phyloP scores from a whole-genome alignment of 331 rosid species.

The Spiraea crenata region DNA sequence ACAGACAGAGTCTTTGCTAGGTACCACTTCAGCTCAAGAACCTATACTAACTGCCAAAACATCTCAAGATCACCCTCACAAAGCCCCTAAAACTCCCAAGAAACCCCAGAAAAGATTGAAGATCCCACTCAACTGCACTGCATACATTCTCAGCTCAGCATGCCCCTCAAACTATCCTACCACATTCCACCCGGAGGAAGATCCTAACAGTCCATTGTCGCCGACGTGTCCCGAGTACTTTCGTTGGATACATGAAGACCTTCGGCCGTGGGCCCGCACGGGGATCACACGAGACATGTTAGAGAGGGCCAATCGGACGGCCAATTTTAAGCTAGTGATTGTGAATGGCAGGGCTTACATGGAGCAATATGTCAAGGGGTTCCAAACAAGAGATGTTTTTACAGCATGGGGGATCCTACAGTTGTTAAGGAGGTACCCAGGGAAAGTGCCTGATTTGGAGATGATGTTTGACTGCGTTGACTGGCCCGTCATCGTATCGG shows the following conservation, averaged over 20 bases:
- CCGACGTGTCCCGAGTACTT: slow-evolving; percentile 72
- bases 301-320: slow-evolving; percentile 43
- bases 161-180: slow-evolving; percentile 48
- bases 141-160: slow-evolving; percentile 28
- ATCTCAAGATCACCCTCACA: neutral
- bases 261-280: slow-evolving; percentile 70
- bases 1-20: slow-evolving; percentile 15
- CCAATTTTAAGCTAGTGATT: slow-evolving; percentile 58
- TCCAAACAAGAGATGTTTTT: slow-evolving; percentile 71
- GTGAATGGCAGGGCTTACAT: slow-evolving; percentile 66
- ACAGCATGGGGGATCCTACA: slow-evolving; percentile 83
- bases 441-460: slow-evolving; percentile 75
- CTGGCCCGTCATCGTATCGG: slow-evolving; percentile 49
- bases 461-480: slow-evolving; percentile 89
- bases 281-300: slow-evolving; percentile 67
- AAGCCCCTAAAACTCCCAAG: neutral
- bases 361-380: slow-evolving; percentile 49
- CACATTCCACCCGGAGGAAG: neutral
- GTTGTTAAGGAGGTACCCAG: slow-evolving; percentile 72
- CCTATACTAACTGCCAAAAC: neutral
- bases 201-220: neutral
- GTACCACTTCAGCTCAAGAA: neutral
- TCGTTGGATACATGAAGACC: slow-evolving; percentile 91
- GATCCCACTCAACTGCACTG: slow-evolving; percentile 49
- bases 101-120: slow-evolving; percentile 18